Percentiles rank a stretch among this genome's conserved stretches.
phyloP scores from a whole-genome alignment of 2,329 filamentous ascomycete species.

The Pyrenochaeta sp. region DNA sequence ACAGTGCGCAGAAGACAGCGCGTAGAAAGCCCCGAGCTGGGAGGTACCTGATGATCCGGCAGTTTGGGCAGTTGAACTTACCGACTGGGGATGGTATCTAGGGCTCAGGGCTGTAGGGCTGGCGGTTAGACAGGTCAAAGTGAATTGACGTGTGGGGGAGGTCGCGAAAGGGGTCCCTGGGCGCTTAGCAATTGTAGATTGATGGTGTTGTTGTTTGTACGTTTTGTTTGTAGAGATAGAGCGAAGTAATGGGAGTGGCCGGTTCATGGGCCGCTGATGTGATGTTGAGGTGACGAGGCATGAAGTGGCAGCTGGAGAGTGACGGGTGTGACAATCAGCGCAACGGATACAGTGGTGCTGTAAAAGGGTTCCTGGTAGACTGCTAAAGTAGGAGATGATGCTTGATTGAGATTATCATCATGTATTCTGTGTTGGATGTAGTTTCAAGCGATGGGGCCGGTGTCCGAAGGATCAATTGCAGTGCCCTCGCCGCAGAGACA shows the following conservation, averaged over 20 bases:
- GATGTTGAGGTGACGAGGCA: conserved; percentile 11
- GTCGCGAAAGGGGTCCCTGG: conserved; percentile 32
- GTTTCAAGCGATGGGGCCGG: conserved; percentile 1
- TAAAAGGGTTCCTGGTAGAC: background rate
- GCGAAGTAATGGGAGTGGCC: conserved; percentile 12
- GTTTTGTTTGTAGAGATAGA: conserved; percentile 26
- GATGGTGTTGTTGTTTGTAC: conserved; percentile 24
- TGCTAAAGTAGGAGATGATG: background rate
- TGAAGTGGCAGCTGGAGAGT: conserved; percentile 2
- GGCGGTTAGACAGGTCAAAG: conserved; percentile 35
- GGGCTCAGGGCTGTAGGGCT: conserved; percentile 28
- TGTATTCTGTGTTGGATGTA: too few species aligned
- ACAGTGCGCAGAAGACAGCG: conserved; percentile 20
- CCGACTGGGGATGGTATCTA: conserved; percentile 2
- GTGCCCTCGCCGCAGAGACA: background rate
- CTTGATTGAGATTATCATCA: too few species aligned
- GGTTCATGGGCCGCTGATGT: conserved; percentile 9
- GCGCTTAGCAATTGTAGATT: conserved; percentile 30
- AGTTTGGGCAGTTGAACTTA: conserved; percentile 15
- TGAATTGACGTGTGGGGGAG: conserved; percentile 19
- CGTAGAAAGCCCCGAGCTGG: conserved; percentile 21
- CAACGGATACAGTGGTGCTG: conserved; percentile 1
- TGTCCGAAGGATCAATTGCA: too few species aligned
- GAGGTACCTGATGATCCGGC: conserved; percentile 29
- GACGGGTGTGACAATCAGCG: background rate